A percentile compares a stretch with the other conserved stretches of the same genome.
These are phyloP conservation scores for Meyerozyma guilliermondii DNA, from an alignment of 1,139 yeast genomes.

Conservation along the genomic window DNA sequence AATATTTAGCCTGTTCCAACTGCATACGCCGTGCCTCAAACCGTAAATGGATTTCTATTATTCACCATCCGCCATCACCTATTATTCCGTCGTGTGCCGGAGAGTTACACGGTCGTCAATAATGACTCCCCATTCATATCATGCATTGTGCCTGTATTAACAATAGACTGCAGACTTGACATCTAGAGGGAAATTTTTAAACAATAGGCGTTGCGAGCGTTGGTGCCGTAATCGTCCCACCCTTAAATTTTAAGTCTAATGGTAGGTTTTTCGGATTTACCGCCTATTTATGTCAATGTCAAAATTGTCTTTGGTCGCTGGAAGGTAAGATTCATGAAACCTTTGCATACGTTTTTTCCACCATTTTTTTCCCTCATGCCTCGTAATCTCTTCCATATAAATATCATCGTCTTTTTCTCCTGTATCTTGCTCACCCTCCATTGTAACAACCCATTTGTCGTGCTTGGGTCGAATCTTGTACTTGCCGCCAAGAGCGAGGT, in stretches of 20 bases:
- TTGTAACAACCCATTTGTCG: conserved; percentile 9
- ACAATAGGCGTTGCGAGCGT: not conserved
- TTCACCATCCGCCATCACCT: too few relatives aligned
- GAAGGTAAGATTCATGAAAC: conserved; percentile 21
- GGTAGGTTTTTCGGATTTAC: not conserved
- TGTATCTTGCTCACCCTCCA: conserved; percentile 20
- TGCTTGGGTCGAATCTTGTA: conserved; percentile 23
- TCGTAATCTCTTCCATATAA: conserved; percentile 36
- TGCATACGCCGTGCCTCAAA: not conserved
- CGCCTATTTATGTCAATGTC: conserved; percentile 1
- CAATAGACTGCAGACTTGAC: not conserved
- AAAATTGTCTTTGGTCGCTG: conserved; percentile 3
- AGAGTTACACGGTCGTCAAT: too few relatives aligned
- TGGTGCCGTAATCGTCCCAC: not conserved
- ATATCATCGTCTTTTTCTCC: conserved; percentile 31
- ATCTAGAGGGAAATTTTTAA: not conserved
- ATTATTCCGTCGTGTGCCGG: too few relatives aligned
- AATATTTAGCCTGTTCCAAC: not conserved
- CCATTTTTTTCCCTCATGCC: conserved; percentile 36
- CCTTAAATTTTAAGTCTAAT: too few relatives aligned
- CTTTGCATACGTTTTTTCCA: conserved; percentile 43
- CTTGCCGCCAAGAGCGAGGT: conserved; percentile 51
- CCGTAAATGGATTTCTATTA: not conserved
- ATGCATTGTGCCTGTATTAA: conserved; percentile 1
- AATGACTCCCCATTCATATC: too few relatives aligned